Percentiles rank a stretch among this genome's conserved stretches.
Conservation (phyloP, 192 early-diverging fungal genomes). For the Umbelopsis sp. region DNA sequence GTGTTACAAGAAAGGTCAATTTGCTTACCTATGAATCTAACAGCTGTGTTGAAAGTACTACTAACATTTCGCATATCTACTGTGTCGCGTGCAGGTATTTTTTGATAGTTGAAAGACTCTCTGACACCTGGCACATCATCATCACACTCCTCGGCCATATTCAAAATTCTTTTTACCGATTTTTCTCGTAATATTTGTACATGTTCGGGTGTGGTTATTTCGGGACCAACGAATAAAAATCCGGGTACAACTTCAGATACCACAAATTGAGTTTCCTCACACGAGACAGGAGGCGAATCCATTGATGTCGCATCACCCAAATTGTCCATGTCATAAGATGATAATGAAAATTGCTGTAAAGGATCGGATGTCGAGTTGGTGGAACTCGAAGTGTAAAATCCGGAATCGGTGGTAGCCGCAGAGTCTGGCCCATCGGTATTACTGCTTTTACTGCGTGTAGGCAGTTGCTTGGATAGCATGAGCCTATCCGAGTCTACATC, state of each 20-base stretch:
- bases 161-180: slow-evolving; percentile 72
- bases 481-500: not conserved
- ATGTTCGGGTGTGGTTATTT: slow-evolving; percentile 59
- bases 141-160: slow-evolving; percentile 77
- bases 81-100: slow-evolving; percentile 62
- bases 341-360: not conserved
- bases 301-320: slow-evolving; percentile 4
- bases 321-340: not conserved
- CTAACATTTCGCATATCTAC: slow-evolving; percentile 68
- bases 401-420: not conserved
- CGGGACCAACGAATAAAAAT: slow-evolving; percentile 70
- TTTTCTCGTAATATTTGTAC: slow-evolving; percentile 53
- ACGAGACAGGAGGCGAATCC: slow-evolving; percentile 27
- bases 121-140: slow-evolving; percentile 48
- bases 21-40: slow-evolving; percentile 67
- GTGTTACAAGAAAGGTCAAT: not conserved
- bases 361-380: not conserved
- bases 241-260: slow-evolving; percentile 61
- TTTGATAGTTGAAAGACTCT: slow-evolving; percentile 45
- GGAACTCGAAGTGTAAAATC: not conserved
- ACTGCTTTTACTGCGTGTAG: not conserved
- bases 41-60: slow-evolving; percentile 57
- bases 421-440: not conserved
- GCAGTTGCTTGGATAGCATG: not conserved
- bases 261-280: slow-evolving; percentile 43